Base-by-base conservation (phyloP, 768 basidiomycete genomes). In the Neoboletus brunneissimus region DNA sequence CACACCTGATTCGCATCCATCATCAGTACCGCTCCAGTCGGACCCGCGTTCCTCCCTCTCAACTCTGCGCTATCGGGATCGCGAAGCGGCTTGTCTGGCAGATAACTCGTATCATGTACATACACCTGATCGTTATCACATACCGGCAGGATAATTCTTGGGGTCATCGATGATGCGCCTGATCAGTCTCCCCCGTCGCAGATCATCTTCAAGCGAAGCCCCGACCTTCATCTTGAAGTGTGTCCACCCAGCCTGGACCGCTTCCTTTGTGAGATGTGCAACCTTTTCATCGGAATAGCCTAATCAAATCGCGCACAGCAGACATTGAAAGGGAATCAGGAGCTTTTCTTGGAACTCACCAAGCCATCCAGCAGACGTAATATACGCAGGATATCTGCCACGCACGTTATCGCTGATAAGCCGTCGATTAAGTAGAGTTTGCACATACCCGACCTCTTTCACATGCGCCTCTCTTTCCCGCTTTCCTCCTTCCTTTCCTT, bases 181-280 rank as follows among this genome's bases (percentile, higher is more conserved):
- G 61, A 96, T 93, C 66, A 97, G 79, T 63, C 79, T 85, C 13
- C 91, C 91, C 47, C 94, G 84, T 31, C 91, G 86, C 32, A 94
- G 74, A 72, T 97, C 94, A 67, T 87, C 84, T 29, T 84, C 81
- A 50, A 82, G 79, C 73, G 91, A 82, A 22, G 88, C 86, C 42
- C 94, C 94, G 60, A 97, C 94, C 75, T 98, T 97, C 86, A 96
- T 92, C 77, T 97, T 97, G 83, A 97, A 96, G 76, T 95, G 92
- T 73, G 91, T 97, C 84, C 95, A 97, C 22, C 94, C 95, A 34
- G 81, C 82, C 9, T 78, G 72, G 47, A 97, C 78, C n/a, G 92
- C 90, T 64, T 92, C 91, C 64, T 85, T 85, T 11, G 91, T 94
- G 40, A 98, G 80, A 3, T 83, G 80, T 1, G 83, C 81, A 46